Percentiles rank a stretch among this genome's conserved stretches.
These are phyloP conservation scores for Melocanna baccifera DNA, from an alignment of 176 grass and related monocot genomes.

Conservation along the genomic window DNA sequence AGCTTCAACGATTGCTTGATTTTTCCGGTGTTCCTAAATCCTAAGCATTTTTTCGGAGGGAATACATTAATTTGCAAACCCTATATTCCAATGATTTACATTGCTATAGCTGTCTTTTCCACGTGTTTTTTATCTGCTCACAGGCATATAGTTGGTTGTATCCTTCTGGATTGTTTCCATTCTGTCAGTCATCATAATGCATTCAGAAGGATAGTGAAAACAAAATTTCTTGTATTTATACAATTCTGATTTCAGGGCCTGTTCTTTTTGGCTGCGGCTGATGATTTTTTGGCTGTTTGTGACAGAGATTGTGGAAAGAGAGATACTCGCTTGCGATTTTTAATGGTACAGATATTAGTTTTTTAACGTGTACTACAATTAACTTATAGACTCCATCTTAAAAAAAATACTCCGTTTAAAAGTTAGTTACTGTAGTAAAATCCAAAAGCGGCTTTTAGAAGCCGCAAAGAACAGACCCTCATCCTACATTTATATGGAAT, in stretches of 20 bases:
- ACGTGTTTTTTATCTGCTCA: not conserved
- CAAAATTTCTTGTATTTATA: not conserved
- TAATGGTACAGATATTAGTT: no score
- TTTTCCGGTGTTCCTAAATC: not conserved
- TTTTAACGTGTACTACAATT: no score
- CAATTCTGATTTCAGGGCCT: slow-evolving; percentile 17
- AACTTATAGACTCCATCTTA: no score
- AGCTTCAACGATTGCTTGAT: not conserved
- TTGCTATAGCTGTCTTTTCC: not conserved
- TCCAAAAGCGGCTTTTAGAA: no score
- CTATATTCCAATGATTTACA: not conserved
- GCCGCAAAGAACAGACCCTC: no score
- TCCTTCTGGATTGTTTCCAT: not conserved
- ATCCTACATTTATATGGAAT: slow-evolving; percentile 30
- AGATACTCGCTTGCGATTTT: no score
- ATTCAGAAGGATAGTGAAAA: not conserved
- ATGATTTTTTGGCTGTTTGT: no score
- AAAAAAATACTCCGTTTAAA: no score
- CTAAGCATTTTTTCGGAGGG: not conserved
- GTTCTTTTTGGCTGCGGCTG: no score
- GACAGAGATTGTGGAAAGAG: no score
- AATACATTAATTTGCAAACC: not conserved
- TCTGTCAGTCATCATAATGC: not conserved
- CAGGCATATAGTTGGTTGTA: not conserved
- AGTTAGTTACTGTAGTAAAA: no score